These are phyloP conservation scores for Pseudopithomyces maydicus DNA, from an alignment of 2,329 filamentous ascomycete species.

Conservation along the genomic window DNA sequence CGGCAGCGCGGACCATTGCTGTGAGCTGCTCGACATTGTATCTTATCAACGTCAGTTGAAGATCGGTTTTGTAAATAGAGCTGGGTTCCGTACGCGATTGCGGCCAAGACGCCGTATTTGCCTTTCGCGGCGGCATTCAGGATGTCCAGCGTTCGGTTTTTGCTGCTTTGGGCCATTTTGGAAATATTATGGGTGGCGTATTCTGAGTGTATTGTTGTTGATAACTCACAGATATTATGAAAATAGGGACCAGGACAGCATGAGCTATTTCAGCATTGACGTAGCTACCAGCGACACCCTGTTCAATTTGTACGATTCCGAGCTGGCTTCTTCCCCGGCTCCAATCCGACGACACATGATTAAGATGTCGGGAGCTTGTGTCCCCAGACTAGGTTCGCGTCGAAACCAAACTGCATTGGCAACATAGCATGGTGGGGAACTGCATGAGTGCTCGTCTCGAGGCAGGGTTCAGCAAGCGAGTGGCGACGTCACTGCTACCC, in stretches of 20 bases:
- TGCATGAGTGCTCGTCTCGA: neutral
- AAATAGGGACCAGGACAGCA: neutral
- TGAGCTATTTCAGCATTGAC: neutral
- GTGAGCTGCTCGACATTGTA: conserved; percentile 45
- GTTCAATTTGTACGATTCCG: neutral
- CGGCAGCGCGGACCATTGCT: conserved; percentile 40
- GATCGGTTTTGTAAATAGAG: neutral
- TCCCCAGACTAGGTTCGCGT: neutral
- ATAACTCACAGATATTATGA: neutral
- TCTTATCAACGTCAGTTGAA: conserved; percentile 17
- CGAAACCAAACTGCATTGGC: neutral
- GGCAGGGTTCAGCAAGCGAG: neutral
- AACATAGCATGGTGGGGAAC: neutral
- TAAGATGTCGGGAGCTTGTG: neutral
- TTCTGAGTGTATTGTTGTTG: too few relatives aligned
- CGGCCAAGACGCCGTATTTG: conserved; percentile 63
- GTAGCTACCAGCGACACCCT: neutral
- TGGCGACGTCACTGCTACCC: neutral
- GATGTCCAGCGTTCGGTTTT: conserved; percentile 50
- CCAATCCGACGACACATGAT: neutral
- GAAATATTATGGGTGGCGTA: neutral
- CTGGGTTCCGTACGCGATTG: conserved; percentile 35
- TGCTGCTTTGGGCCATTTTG: conserved; percentile 18
- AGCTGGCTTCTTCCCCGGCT: neutral
- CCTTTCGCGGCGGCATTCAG: conserved; percentile 61